Conservation (phyloP, 2,329 filamentous ascomycete genomes). For the Scleromitrula shiraiana region DNA sequence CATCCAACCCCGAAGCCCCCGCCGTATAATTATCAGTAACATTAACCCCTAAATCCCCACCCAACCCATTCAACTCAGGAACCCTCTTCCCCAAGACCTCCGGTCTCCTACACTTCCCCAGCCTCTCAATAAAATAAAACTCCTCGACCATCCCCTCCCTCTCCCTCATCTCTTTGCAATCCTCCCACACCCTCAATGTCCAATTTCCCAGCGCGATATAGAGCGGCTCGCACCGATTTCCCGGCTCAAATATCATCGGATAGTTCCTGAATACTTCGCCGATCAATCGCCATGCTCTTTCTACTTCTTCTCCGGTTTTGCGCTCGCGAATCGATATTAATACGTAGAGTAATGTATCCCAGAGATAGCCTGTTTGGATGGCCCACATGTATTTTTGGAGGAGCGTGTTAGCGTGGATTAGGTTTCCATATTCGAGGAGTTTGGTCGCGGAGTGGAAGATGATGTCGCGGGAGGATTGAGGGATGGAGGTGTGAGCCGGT, state of each 20-base stretch:
- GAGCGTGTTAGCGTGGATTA: slow-evolving; percentile 15
- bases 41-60: no score
- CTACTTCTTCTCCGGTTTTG: slow-evolving; percentile 25
- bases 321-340: slow-evolving; percentile 27
- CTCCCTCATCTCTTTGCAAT: slow-evolving; percentile 18
- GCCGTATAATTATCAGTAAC: no score
- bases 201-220: slow-evolving; percentile 26
- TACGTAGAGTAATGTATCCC: slow-evolving; percentile 28
- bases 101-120: background rate
- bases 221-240: slow-evolving; percentile 19
- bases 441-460: slow-evolving; percentile 20
- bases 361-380: slow-evolving; percentile 26
- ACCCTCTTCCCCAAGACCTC: background rate
- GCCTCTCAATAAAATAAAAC: background rate
- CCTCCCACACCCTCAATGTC: slow-evolving; percentile 26
- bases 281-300: slow-evolving; percentile 24
- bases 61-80: no score
- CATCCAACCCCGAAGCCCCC: background rate
- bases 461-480: slow-evolving; percentile 18
- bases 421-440: slow-evolving; percentile 21
- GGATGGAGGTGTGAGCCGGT: slow-evolving; percentile 17
- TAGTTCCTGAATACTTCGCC: slow-evolving; percentile 21
- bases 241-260: slow-evolving; percentile 12
- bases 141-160: slow-evolving; percentile 16
- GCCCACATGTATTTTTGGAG: slow-evolving; percentile 27